Base-by-base conservation (phyloP, 2,329 filamentous ascomycete genomes). In the Claviceps quebecensis region DNA sequence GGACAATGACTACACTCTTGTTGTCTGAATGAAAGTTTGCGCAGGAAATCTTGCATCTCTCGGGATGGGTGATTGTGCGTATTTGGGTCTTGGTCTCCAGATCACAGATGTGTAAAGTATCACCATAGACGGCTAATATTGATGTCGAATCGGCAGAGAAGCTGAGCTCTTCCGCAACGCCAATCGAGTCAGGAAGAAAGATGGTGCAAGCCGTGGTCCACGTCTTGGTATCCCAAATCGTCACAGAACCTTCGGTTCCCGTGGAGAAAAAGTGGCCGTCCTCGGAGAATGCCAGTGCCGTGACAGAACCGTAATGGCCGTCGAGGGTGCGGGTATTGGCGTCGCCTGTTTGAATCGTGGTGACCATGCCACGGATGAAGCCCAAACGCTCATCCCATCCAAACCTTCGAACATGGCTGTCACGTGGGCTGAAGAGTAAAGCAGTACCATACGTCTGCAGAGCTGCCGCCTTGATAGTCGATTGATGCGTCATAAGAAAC, bases 371-470 rank as follows among this genome's bases (percentile, higher is more conserved):
- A 41, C 48, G 50, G 4, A 63, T 53, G 49, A 56, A 58, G 1
- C 34, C 17, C 7, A 57, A 56, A 34, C 51, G 52, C 47, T 62
- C 52, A 22, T 45, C 47, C 50, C 50, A 54, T 41, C 52, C 54
- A n/a, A 52, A 38, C n/a, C 23, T 47, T 47, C 57, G 51, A 11
- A 61, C 53, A 8, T 56, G 17, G 48, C 59, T 64, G 3, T 47
- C 36, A 2, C 46, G 37, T 26, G 63, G 66, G 49, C 59, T 60
- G 51, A 69, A 69, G 44, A 60, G 55, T 16, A 60, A 63, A 7
- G 53, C 64, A n/a, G 57, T 65, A 9, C 53, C 58, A 53, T 70
- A 71, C 19, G 58, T 52, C 53, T 70, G 67, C 6, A 63, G 54
- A 17, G 65, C 59, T 22, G 57, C 49, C 6, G 52, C 55, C 46